Conservation (phyloP, 495 filamentous ascomycete species). For the Podospora pseudocomata region DNA sequence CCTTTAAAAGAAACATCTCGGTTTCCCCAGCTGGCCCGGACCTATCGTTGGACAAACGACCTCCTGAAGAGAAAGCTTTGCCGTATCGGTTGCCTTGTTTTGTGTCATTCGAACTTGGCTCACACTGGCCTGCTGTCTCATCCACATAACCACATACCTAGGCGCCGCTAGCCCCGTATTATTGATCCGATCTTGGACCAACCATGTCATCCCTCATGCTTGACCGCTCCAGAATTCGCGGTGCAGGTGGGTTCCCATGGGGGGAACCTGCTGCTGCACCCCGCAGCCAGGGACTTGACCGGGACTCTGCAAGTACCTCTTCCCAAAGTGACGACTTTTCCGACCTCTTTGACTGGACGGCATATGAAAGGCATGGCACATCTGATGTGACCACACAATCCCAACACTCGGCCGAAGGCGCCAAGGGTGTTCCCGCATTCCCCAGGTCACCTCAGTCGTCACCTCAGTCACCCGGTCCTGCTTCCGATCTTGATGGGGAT, state of each 20-base stretch:
- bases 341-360: slow-evolving; percentile 22
- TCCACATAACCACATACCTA: slow-evolving; percentile 16
- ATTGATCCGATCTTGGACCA: slow-evolving; percentile 15
- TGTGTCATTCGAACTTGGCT: slow-evolving; percentile 12
- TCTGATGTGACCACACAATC: slow-evolving; percentile 23
- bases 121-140: slow-evolving; percentile 18
- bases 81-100: slow-evolving; percentile 21
- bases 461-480: slow-evolving; percentile 12
- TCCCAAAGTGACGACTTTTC: slow-evolving; percentile 8
- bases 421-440: slow-evolving; percentile 6
- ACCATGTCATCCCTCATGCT: slow-evolving; percentile 19
- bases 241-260: not conserved
- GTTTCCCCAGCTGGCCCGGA: slow-evolving; percentile 11
- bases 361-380: slow-evolving; percentile 8
- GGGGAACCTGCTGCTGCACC: slow-evolving; percentile 7
- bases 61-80: slow-evolving; percentile 10
- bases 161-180: slow-evolving; percentile 13
- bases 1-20: slow-evolving; percentile 10
- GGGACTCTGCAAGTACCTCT: slow-evolving; percentile 16
- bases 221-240: slow-evolving; percentile 11
- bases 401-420: slow-evolving; percentile 15
- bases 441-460: not conserved
- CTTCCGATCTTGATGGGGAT: slow-evolving; percentile 18
- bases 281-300: slow-evolving; percentile 8
- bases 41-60: slow-evolving; percentile 13